Conservation (phyloP, 495 filamentous ascomycete genomes). For the Tuber borchii region DNA sequence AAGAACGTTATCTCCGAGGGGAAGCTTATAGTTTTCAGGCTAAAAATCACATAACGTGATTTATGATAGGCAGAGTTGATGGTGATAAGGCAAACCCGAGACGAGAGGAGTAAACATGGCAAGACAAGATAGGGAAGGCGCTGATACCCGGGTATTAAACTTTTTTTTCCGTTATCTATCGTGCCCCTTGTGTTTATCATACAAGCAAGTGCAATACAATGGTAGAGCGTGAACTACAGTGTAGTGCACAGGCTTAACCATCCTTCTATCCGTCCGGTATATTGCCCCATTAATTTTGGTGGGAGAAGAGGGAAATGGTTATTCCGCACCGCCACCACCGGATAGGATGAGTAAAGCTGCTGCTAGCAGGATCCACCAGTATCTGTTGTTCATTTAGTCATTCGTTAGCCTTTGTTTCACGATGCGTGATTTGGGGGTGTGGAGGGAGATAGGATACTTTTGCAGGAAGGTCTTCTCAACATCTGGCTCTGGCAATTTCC, state of each 20-base stretch:
- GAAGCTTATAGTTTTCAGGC: neutral
- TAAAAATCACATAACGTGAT: neutral
- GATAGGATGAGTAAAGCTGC: conserved; percentile 40
- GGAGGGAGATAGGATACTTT: conserved; percentile 51
- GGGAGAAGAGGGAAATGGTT: neutral
- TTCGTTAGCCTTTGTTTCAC: neutral
- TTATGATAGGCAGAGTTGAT: neutral
- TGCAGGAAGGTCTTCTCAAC: conserved; percentile 63
- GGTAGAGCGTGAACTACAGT: neutral
- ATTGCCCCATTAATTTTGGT: neutral
- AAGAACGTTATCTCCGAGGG: neutral
- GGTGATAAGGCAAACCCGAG: neutral
- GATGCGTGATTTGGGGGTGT: conserved; percentile 30
- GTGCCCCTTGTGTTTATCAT: neutral
- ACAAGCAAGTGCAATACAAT: neutral
- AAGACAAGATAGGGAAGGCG: neutral
- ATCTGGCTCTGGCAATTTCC: conserved; percentile 50
- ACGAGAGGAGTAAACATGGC: neutral
- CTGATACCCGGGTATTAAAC: neutral
- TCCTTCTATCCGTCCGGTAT: neutral
- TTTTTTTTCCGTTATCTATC: neutral
- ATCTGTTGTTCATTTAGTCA: conserved; percentile 40
- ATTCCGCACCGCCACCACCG: conserved; percentile 46
- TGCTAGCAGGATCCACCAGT: conserved; percentile 48
- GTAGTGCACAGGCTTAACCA: neutral